Percentiles rank a stretch among this genome's conserved stretches.
phyloP scores from a whole-genome alignment of 1,139 yeast species.

The Spathaspora sp. region DNA sequence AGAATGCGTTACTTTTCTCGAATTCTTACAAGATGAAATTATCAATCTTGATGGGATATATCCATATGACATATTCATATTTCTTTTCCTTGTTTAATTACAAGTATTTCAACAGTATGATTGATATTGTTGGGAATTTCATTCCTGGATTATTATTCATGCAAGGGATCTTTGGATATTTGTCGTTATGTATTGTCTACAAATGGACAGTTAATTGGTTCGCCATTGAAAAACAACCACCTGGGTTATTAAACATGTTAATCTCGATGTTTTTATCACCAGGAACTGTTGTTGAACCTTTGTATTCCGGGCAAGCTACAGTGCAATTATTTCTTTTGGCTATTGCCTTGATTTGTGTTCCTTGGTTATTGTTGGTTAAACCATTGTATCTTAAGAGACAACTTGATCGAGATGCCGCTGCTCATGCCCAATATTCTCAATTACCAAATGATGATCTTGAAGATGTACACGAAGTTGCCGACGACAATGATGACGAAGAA shows the following conservation, averaged over 20 bases:
- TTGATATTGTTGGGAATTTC: slow-evolving; percentile 76
- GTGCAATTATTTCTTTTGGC: slow-evolving; percentile 60
- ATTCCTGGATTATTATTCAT: slow-evolving; percentile 77
- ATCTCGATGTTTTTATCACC: slow-evolving; percentile 81
- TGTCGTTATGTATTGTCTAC: slow-evolving; percentile 68
- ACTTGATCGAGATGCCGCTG: slow-evolving; percentile 41
- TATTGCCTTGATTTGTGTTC: slow-evolving; percentile 71
- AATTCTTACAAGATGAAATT: slow-evolving; percentile 83
- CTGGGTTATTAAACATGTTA: slow-evolving; percentile 77
- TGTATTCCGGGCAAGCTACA: slow-evolving; percentile 62
- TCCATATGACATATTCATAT: slow-evolving; percentile 76
- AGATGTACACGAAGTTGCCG: slow-evolving; percentile 24
- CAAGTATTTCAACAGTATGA: slow-evolving; percentile 52
- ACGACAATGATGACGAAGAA: slow-evolving; percentile 49
- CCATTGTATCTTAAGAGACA: slow-evolving; percentile 54
- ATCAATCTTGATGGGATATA: slow-evolving; percentile 76
- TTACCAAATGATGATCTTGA: slow-evolving; percentile 22
- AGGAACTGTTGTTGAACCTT: slow-evolving; percentile 65
- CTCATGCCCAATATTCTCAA: slow-evolving; percentile 25
- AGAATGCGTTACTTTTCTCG: slow-evolving; percentile 68
- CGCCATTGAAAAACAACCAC: slow-evolving; percentile 67
- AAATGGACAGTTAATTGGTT: slow-evolving; percentile 83
- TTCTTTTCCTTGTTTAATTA: slow-evolving; percentile 69
- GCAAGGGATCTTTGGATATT: slow-evolving; percentile 82
- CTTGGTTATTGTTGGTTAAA: slow-evolving; percentile 68